Conservation (phyloP, 306 rosid genomes). For the Acacia acuminata region DNA sequence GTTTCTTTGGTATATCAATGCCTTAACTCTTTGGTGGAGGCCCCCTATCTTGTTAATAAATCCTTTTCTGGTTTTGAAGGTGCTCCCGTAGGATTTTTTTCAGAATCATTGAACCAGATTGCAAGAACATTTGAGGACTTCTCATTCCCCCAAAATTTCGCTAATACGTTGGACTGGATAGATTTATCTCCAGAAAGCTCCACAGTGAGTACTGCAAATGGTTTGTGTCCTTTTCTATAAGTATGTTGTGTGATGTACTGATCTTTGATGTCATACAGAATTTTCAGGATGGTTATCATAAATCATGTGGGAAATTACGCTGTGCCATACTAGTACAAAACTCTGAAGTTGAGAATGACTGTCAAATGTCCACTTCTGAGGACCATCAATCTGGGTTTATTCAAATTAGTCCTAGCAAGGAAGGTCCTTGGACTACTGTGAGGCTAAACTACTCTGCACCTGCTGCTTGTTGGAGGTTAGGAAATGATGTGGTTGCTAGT, state of each 20-base stretch:
- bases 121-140: slow-evolving; percentile 52
- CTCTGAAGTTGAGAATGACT: slow-evolving; percentile 51
- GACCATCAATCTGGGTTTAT: slow-evolving; percentile 73
- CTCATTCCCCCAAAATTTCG: slow-evolving; percentile 40
- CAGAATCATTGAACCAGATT: slow-evolving; percentile 72
- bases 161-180: slow-evolving; percentile 55
- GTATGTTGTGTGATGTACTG: slow-evolving; percentile 12
- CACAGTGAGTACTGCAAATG: slow-evolving; percentile 40
- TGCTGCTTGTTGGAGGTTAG: slow-evolving; percentile 98
- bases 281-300: slow-evolving; percentile 44
- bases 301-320: slow-evolving; percentile 54
- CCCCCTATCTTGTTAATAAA: neutral
- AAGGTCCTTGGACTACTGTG: slow-evolving; percentile 98
- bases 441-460: slow-evolving; percentile 93
- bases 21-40: neutral
- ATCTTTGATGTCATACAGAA: slow-evolving; percentile 29
- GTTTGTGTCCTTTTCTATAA: neutral
- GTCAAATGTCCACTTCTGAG: slow-evolving; percentile 37
- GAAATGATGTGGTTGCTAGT: slow-evolving; percentile 91
- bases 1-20: slow-evolving; percentile 16
- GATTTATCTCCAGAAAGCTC: slow-evolving; percentile 60
- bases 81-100: slow-evolving; percentile 74
- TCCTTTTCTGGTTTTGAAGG: slow-evolving; percentile 53
- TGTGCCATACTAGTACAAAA: slow-evolving; percentile 64
- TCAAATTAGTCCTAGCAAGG: slow-evolving; percentile 93